A percentile compares a stretch with the other conserved stretches of the same genome.
Conservation (phyloP, 169 alveolate species). For the Cryptosporidium andersoni region DNA sequence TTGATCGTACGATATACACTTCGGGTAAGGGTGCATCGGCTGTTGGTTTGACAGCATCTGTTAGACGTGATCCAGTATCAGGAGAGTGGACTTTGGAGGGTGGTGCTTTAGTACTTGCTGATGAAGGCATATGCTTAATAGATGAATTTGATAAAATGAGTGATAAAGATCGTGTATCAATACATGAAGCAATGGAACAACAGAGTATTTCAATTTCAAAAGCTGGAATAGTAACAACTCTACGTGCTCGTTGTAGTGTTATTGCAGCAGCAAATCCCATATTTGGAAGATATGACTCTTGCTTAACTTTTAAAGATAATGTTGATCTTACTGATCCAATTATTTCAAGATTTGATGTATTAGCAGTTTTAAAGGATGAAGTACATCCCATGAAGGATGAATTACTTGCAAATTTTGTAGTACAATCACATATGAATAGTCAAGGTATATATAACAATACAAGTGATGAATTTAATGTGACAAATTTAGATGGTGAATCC, state of each 20-base stretch:
- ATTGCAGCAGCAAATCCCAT: conserved; percentile 99
- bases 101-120: conserved; percentile 98
- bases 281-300: conserved; percentile 95
- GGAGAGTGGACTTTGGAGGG: conserved; percentile 99
- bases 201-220: conserved; percentile 98
- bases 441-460: conserved; percentile 72
- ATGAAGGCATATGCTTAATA: conserved; percentile 98
- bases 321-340: conserved; percentile 99
- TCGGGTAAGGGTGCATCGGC: conserved; percentile 99
- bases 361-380: conserved; percentile 97
- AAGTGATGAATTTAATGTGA: conserved; percentile 41
- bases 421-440: conserved; percentile 77
- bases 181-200: conserved; percentile 99
- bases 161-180: conserved; percentile 98
- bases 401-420: conserved; percentile 95
- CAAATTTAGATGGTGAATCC: too few species aligned
- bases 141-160: conserved; percentile 99
- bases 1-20: conserved; percentile 90
- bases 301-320: conserved; percentile 96
- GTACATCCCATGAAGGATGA: conserved; percentile 93
- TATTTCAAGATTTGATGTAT: conserved; percentile 97
- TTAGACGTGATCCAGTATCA: conserved; percentile 94
- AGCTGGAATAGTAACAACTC: conserved; percentile 97
- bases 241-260: conserved; percentile 98
- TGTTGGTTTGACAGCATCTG: conserved; percentile 98